These are phyloP conservation scores for Aegle marmelos DNA, from an alignment of 345 rosid genomes.

Conservation along the genomic window DNA sequence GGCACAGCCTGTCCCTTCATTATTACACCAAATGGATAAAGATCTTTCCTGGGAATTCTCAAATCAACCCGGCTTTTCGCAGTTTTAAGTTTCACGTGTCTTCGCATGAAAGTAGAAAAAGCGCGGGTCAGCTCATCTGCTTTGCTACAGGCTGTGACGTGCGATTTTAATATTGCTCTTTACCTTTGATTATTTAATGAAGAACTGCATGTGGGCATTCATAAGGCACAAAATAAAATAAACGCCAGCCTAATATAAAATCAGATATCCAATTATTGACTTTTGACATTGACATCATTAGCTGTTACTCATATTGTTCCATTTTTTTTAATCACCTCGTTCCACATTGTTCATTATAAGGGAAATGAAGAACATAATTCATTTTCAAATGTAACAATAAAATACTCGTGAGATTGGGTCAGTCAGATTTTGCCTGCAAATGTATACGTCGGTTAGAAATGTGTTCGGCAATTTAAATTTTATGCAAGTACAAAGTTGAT, in stretches of 20 bases:
- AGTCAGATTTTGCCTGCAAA: not conserved
- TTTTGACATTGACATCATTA: not conserved
- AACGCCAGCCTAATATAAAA: not conserved
- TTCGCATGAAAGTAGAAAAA: not conserved
- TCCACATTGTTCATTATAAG: fast-evolving
- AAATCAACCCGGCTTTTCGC: not conserved
- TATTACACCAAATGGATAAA: not conserved
- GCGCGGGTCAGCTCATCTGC: not conserved
- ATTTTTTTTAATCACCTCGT: too few relatives aligned
- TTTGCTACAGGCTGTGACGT: constrained; percentile 19
- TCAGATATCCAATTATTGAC: not conserved
- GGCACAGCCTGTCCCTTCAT: not conserved
- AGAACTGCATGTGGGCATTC: not conserved
- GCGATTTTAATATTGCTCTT: constrained; percentile 3
- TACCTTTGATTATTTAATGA: not conserved
- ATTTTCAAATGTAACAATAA: not conserved
- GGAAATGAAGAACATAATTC: not conserved
- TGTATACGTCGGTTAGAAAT: too few relatives aligned
- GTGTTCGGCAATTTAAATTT: too few relatives aligned
- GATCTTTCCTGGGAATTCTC: not conserved
- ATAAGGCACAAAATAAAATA: not conserved
- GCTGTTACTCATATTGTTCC: not conserved
- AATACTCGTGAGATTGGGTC: not conserved
- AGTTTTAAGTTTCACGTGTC: not conserved
- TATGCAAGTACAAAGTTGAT: too few relatives aligned